phyloP scores from a whole-genome alignment of 1,284 basidiomycete genomes.

The Rhodotorula glutinis region DNA sequence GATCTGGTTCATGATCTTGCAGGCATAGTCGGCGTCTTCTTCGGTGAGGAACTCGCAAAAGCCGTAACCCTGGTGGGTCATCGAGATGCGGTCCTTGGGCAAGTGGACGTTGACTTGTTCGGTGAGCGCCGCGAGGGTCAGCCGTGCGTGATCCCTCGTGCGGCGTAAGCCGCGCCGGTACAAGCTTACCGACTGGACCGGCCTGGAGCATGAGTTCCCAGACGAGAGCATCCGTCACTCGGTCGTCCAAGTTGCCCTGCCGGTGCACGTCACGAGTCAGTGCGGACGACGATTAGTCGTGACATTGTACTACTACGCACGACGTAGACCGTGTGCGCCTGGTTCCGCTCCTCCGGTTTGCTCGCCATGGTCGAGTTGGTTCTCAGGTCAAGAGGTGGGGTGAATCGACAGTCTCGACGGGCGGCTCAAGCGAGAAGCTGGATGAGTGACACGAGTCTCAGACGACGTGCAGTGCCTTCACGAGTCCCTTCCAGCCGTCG shows the following conservation, averaged over 20 bases:
- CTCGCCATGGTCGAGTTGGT: background rate
- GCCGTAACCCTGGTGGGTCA: slow-evolving; percentile 96
- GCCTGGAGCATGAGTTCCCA: slow-evolving; percentile 99
- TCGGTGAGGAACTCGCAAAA: slow-evolving; percentile 99
- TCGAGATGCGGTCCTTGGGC: slow-evolving; percentile 99
- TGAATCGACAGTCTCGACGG: too few species aligned
- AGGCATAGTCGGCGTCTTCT: slow-evolving; percentile 97
- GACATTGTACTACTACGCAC: slow-evolving; percentile 54
- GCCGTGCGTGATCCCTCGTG: slow-evolving; percentile 35
- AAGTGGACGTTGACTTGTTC: slow-evolving; percentile 84
- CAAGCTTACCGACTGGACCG: slow-evolving; percentile 84
- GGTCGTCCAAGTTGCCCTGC: slow-evolving; percentile 94
- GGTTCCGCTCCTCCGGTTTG: slow-evolving; percentile 7
- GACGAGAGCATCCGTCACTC: slow-evolving; percentile 85
- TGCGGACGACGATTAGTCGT: too few species aligned
- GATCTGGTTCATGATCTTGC: slow-evolving; percentile 99
- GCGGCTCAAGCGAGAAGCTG: too few species aligned
- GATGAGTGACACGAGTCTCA: too few species aligned
- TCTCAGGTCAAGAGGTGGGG: background rate
- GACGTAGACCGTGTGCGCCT: slow-evolving; percentile 91
- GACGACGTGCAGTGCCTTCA: too few species aligned
- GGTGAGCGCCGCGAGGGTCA: background rate
- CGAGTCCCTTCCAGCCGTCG: too few species aligned
- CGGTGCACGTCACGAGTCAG: background rate
- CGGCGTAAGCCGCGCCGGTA: too few species aligned